Percentiles rank a stretch among this genome's conserved stretches.
These are phyloP conservation scores for Colletotrichum musicola DNA, from an alignment of 2,329 filamentous ascomycete genomes.

Conservation along the genomic window DNA sequence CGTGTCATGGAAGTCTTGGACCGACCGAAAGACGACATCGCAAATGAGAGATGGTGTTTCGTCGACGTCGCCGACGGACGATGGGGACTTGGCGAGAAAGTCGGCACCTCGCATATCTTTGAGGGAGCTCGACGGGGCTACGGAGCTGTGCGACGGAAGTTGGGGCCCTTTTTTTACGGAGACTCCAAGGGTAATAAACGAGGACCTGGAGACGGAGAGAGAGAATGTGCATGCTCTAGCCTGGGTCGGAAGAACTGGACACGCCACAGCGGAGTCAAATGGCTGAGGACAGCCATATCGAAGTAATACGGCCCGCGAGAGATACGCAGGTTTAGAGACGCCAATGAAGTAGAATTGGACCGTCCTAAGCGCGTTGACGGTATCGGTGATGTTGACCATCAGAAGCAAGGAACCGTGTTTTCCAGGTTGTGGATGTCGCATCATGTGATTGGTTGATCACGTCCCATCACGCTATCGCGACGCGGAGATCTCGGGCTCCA, in stretches of 20 bases:
- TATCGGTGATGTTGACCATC: no score
- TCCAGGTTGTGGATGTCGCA: no score
- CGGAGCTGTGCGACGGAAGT: background rate
- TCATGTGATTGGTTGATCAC: no score
- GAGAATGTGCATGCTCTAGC: background rate
- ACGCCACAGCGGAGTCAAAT: background rate
- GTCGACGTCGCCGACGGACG: background rate
- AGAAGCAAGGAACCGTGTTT: no score
- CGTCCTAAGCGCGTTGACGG: no score
- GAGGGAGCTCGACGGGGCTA: background rate
- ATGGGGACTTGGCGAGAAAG: background rate
- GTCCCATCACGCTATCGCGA: background rate
- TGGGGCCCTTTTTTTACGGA: background rate
- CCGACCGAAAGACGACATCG: background rate
- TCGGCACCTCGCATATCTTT: slow-evolving; percentile 5
- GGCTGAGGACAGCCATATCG: no score
- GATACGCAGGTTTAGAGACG: no score
- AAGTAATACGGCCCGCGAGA: no score
- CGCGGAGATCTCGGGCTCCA: background rate
- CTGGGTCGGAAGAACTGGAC: background rate
- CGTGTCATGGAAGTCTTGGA: slow-evolving; percentile 3
- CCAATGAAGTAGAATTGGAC: no score
- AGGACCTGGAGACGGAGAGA: background rate
- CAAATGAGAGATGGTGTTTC: background rate
- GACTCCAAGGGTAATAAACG: background rate